Conservation (phyloP, 106 monocot species). For the Posidonia australis region DNA sequence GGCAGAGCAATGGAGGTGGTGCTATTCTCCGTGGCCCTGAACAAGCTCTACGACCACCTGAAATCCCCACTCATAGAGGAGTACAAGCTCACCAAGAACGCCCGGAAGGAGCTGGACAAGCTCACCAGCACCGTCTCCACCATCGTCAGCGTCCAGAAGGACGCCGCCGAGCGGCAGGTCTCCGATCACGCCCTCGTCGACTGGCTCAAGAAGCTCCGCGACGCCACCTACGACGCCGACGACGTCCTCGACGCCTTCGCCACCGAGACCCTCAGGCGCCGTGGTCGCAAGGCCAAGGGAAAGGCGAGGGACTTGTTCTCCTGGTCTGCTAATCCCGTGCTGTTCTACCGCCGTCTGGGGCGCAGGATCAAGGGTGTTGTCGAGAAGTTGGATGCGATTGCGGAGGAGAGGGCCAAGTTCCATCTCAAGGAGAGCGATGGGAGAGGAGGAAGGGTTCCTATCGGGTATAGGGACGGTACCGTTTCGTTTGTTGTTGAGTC, state of each 20-base stretch:
- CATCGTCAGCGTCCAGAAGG: not conserved
- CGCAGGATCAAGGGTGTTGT: not conserved
- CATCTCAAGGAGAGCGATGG: not conserved
- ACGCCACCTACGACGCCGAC: not conserved
- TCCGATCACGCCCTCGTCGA: not conserved
- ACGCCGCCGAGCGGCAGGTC: not conserved
- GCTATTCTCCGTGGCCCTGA: not conserved
- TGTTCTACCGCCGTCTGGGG: not conserved
- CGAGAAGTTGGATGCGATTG: not conserved
- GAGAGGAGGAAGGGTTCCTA: not conserved
- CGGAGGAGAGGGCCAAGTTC: not conserved
- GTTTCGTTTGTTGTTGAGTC: not conserved
- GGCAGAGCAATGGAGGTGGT: not conserved
- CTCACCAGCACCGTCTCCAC: not conserved
- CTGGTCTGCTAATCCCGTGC: not conserved
- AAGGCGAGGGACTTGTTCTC: not conserved
- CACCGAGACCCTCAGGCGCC: not conserved
- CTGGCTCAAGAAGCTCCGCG: not conserved
- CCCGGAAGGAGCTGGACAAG: not conserved
- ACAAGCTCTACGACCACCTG: slow-evolving; percentile 2
- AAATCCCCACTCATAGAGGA: not conserved
- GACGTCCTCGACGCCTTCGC: not conserved
- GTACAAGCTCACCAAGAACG: not conserved
- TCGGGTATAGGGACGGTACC: not conserved
- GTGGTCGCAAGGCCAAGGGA: not conserved